phyloP scores from a whole-genome alignment of 352 stramenopile species.

The Globisporangium lucens region DNA sequence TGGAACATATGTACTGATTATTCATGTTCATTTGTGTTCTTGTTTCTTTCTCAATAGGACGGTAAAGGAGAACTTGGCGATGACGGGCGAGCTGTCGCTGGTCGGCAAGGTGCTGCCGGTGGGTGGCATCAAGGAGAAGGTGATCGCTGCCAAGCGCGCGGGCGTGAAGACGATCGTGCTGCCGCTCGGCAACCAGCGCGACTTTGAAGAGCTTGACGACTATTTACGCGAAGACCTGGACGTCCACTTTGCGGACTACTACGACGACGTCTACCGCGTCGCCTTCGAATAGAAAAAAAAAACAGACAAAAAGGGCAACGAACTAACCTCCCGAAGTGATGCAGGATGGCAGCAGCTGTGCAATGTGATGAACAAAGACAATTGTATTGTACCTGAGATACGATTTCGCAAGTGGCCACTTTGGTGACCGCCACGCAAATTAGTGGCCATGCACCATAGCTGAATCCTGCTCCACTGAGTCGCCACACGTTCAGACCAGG shows the following conservation, averaged over 20 bases:
- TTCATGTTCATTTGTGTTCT: too few relatives aligned
- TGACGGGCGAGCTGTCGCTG: slow-evolving; percentile 97
- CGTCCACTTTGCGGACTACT: slow-evolving; percentile 97
- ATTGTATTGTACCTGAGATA: background rate
- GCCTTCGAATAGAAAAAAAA: slow-evolving; percentile 80
- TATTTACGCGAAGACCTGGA: slow-evolving; percentile 96
- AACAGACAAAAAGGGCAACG: background rate
- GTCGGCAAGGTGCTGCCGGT: slow-evolving; percentile 98
- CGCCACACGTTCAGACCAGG: background rate
- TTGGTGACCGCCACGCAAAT: too few relatives aligned
- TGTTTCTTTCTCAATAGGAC: slow-evolving; percentile 37
- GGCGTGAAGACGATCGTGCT: slow-evolving; percentile 95
- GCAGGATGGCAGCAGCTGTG: background rate
- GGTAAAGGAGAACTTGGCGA: slow-evolving; percentile 94
- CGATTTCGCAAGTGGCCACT: too few relatives aligned
- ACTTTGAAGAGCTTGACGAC: slow-evolving; percentile 96
- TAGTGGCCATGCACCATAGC: too few relatives aligned
- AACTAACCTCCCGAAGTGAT: background rate
- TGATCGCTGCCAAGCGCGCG: slow-evolving; percentile 95
- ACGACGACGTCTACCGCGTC: slow-evolving; percentile 95
- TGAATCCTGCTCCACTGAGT: background rate
- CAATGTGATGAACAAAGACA: slow-evolving; percentile 2
- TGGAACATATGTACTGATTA: background rate
- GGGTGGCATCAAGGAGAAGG: slow-evolving; percentile 99
- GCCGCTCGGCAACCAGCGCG: slow-evolving; percentile 92